These are phyloP conservation scores for Echinosophora koreensis DNA, from an alignment of 306 rosid species.

Conservation along the genomic window DNA sequence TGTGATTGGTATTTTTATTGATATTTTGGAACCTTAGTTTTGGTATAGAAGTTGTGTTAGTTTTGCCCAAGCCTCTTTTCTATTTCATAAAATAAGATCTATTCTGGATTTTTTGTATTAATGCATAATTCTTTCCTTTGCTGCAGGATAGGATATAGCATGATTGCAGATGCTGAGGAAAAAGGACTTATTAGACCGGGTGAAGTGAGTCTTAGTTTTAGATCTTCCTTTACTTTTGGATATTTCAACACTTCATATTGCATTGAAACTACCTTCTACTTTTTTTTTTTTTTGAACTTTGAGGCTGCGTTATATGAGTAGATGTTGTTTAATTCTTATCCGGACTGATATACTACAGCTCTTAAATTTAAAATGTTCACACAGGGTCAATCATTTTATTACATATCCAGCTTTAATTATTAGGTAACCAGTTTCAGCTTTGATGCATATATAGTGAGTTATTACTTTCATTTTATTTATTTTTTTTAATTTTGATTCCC, in stretches of 20 bases:
- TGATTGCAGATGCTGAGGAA: conserved; percentile 85
- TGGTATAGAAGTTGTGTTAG: too few species aligned
- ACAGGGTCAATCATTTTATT: not conserved
- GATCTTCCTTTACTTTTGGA: conserved; percentile 29
- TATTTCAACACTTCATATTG: conserved; percentile 20
- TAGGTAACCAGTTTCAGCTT: too few species aligned
- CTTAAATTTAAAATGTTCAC: not conserved
- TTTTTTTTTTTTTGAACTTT: not conserved
- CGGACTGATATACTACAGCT: not conserved
- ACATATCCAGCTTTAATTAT: too few species aligned
- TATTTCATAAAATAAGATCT: too few species aligned
- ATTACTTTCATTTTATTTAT: too few species aligned
- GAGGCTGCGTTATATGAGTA: conserved; percentile 8
- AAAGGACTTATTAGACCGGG: conserved; percentile 77
- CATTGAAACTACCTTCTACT: conserved; percentile 28
- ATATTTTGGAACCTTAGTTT: too few species aligned
- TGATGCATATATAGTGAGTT: too few species aligned
- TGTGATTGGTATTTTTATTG: not conserved
- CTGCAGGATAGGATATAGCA: conserved; percentile 80
- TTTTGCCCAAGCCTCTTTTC: too few species aligned
- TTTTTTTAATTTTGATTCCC: too few species aligned
- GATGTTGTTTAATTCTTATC: not conserved
- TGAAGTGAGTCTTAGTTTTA: conserved; percentile 61
- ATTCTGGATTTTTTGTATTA: not conserved
- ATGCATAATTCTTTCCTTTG: conserved; percentile 12